Base-by-base conservation (phyloP, 2,329 filamentous ascomycete genomes). In the Trichoderma asperellum region DNA sequence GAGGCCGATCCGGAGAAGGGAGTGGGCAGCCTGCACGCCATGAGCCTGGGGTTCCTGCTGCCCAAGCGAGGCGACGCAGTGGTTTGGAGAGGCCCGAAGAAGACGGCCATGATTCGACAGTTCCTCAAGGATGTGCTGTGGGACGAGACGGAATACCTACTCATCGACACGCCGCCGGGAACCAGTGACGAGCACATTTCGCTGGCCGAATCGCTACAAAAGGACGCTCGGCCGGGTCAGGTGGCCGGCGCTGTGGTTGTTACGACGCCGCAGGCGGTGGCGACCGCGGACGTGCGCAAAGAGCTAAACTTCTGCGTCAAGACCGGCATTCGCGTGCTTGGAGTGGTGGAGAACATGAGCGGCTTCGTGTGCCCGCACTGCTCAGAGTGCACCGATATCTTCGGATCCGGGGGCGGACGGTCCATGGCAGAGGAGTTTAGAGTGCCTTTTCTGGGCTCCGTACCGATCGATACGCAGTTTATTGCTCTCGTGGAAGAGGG, bases 151-250 rank as follows among this genome's bases (percentile, higher is more conserved):
- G 95, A 98, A 78, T 98, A 93, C 77, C 85, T 99, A 0, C 87
- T 99, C 70, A 93, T 99, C 76, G 96, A 99, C 80, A 99, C 96
- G 3, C 96, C 96, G 14, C 96, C 96, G 0, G 96, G 96, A 2
- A 99, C 96, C 2, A 96, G 92, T 70, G 96, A 99, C 80, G 96
- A 99, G 81, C 96, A 98, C 78, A 98, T 99, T 60, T 96, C 94
- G 0, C 88, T 97, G 0, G 93, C 94, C 6, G 95, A 98, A 79
- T 96, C 92, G 24, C 85, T 97, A 0, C 84, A 95, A 70, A 84
- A 86, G 69, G 85, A 86, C 68, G 84, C 87, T n/a, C 77, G 81
- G 4, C 85, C 88, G 0, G 88, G 88, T 0, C 91, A 94, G 74
- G 86, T 97, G 2, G 88, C 91, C 0, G 96, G 95, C 10, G 95